phyloP scores from a whole-genome alignment of 495 filamentous ascomycete species.

The Venustampulla echinocandica region DNA sequence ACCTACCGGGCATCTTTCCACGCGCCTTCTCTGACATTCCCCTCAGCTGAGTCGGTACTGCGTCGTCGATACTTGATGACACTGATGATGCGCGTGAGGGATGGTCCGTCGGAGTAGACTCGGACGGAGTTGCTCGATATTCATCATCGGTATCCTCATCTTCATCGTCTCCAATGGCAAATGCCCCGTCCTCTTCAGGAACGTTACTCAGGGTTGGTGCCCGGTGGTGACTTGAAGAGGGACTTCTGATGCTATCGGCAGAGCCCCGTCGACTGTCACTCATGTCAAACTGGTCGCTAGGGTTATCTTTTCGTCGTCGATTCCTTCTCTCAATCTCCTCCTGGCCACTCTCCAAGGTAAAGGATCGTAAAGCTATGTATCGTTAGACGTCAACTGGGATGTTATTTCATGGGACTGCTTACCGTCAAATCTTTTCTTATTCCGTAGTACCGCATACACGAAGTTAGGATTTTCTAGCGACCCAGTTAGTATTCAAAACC shows the following conservation, averaged over 20 bases:
- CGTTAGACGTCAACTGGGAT: no score
- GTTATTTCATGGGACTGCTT: no score
- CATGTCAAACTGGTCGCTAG: constrained; percentile 33
- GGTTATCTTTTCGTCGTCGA: constrained; percentile 62
- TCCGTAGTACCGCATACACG: constrained; percentile 70
- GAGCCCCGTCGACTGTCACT: constrained; percentile 48
- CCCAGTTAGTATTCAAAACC: constrained; percentile 21
- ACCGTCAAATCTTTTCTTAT: constrained; percentile 69
- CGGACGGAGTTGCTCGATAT: constrained; percentile 51
- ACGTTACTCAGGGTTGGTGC: constrained; percentile 61
- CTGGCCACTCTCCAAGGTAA: constrained; percentile 92
- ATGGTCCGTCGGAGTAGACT: constrained; percentile 61
- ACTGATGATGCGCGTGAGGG: constrained; percentile 64
- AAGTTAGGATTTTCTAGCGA: constrained; percentile 70
- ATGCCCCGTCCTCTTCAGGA: constrained; percentile 79
- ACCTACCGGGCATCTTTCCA: constrained; percentile 74
- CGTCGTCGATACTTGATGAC: constrained; percentile 66
- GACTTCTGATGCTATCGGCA: constrained; percentile 62
- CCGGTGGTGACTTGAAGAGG: constrained; percentile 44
- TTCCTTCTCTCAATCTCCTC: constrained; percentile 83
- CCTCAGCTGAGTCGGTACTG: constrained; percentile 77
- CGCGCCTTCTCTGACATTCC: constrained; percentile 98
- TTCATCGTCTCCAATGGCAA: constrained; percentile 72
- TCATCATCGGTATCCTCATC: constrained; percentile 71
- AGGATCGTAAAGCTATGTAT: constrained; percentile 59